Conservation (phyloP, 768 basidiomycete genomes). For the Fomitopsis serialis region DNA sequence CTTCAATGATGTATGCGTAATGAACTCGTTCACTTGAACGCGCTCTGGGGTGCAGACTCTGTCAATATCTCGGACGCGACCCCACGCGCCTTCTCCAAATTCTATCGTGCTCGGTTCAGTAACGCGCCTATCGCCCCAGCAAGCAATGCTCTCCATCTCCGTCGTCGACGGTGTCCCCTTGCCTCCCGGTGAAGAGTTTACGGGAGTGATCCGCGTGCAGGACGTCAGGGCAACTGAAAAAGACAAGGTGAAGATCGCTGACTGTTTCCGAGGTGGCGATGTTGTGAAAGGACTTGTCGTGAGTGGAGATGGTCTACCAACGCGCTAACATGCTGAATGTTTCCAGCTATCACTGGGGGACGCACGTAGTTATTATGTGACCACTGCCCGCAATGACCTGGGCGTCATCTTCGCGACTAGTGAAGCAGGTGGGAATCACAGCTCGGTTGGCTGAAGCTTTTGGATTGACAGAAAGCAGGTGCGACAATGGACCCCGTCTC, state of each 20-base stretch:
- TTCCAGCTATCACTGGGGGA: slow-evolving; percentile 85
- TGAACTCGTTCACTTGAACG: slow-evolving; percentile 7
- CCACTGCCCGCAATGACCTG: slow-evolving; percentile 84
- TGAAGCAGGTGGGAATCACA: slow-evolving; percentile 59
- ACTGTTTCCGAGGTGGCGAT: slow-evolving; percentile 90
- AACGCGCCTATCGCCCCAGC: slow-evolving; percentile 76
- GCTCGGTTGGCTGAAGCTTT: neutral
- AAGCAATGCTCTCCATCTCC: slow-evolving; percentile 78
- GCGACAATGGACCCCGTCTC: slow-evolving; percentile 81
- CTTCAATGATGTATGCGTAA: slow-evolving; percentile 11
- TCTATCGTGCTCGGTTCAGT: slow-evolving; percentile 80
- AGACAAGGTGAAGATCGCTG: slow-evolving; percentile 82
- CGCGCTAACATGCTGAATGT: neutral
- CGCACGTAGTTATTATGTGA: slow-evolving; percentile 86
- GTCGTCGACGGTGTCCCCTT: slow-evolving; percentile 85
- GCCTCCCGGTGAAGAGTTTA: slow-evolving; percentile 82
- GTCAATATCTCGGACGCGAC: slow-evolving; percentile 59
- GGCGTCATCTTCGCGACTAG: slow-evolving; percentile 90
- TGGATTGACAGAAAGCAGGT: slow-evolving; percentile 35
- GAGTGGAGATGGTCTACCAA: slow-evolving; percentile 23
- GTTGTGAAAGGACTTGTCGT: slow-evolving; percentile 86
- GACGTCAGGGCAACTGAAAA: slow-evolving; percentile 90
- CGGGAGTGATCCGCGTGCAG: slow-evolving; percentile 81
- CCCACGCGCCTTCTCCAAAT: slow-evolving; percentile 64
- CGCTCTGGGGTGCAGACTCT: slow-evolving; percentile 38